A percentile compares a stretch with the other conserved stretches of the same genome.
These are phyloP conservation scores for Erigeron philadelphicus DNA, from an alignment of 140 eudicot species.

Conservation along the genomic window DNA sequence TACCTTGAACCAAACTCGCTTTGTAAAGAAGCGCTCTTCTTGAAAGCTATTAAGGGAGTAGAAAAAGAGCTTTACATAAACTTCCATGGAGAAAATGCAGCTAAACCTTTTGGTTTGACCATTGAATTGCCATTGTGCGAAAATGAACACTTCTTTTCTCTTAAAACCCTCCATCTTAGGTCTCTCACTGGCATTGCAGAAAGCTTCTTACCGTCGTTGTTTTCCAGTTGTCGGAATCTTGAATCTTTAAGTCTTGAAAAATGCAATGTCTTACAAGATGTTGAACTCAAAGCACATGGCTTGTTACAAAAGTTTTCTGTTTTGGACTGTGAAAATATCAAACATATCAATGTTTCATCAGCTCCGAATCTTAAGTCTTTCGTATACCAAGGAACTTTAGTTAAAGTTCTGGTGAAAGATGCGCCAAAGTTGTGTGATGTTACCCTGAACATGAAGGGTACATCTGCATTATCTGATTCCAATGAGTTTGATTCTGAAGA, in stretches of 20 bases:
- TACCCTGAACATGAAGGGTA: constrained; percentile 28
- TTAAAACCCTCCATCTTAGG: constrained; percentile 35
- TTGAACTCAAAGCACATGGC: constrained; percentile 31
- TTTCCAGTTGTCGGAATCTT: constrained; percentile 33
- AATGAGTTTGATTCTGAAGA: constrained; percentile 33
- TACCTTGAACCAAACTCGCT: not conserved
- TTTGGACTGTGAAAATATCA: constrained; percentile 29
- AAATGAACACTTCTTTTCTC: constrained; percentile 16
- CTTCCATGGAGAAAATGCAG: constrained; percentile 23
- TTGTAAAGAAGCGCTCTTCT: constrained; percentile 18
- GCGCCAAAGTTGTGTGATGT: constrained; percentile 30
- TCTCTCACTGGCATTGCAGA: constrained; percentile 20
- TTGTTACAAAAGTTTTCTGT: constrained; percentile 25
- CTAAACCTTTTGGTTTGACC: constrained; percentile 15
- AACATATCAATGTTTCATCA: constrained; percentile 23
- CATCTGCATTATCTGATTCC: constrained; percentile 1
- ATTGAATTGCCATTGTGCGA: constrained; percentile 13
- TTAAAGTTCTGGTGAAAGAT: constrained; percentile 23
- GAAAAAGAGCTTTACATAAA: constrained; percentile 29
- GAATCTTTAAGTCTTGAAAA: constrained; percentile 37
- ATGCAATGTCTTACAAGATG: constrained; percentile 27
- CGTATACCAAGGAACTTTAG: constrained; percentile 28
- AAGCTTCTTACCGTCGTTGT: constrained; percentile 25
- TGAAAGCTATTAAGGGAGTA: constrained; percentile 32
- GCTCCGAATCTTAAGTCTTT: constrained; percentile 33